Evolutionary conservation across 805 yeast genomes (phyloP).

Genomic region (Kuraishia capsulata): DNA sequence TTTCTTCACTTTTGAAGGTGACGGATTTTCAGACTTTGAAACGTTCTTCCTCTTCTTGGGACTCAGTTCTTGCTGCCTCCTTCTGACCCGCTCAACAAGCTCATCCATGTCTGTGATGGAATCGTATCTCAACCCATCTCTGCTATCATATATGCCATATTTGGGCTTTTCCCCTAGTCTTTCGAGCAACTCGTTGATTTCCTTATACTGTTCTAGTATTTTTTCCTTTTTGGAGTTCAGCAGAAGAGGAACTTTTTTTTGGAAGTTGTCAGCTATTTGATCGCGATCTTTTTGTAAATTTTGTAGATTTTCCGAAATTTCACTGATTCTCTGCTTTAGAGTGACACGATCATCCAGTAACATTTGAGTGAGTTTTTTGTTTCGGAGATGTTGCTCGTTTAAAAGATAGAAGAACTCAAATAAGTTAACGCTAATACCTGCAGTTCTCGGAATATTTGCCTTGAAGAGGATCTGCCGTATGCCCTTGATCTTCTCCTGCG

Average conservation of each 20-base stretch:
- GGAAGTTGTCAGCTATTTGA: not conserved
- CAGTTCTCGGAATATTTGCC: not conserved
- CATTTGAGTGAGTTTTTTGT: not conserved
- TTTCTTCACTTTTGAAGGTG: too few species aligned
- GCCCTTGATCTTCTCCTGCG: not conserved
- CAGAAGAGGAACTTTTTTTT: not conserved
- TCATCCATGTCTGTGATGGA: not conserved
- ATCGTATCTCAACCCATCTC: not conserved
- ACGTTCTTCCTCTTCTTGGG: not conserved
- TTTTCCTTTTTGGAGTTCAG: constrained; percentile 2
- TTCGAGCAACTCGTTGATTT: not conserved
- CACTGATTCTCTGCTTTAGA: not conserved
- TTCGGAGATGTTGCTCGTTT: not conserved
- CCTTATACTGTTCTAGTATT: not conserved
- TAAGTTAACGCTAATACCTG: not conserved
- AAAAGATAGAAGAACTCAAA: constrained; percentile 1
- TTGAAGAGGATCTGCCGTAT: not conserved
- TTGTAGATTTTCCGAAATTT: not conserved
- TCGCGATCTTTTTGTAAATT: not conserved
- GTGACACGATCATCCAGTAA: not conserved
- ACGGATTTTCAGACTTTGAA: too few species aligned
- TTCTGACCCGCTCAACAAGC: not conserved
- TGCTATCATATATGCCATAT: not conserved
- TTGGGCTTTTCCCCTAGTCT: not conserved
- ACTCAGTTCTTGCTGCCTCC: not conserved